A percentile compares a stretch with the other conserved stretches of the same genome.
These are phyloP conservation scores for Ceratocystis ficicola DNA, from an alignment of 2,329 filamentous ascomycete genomes.

Conservation along the genomic window DNA sequence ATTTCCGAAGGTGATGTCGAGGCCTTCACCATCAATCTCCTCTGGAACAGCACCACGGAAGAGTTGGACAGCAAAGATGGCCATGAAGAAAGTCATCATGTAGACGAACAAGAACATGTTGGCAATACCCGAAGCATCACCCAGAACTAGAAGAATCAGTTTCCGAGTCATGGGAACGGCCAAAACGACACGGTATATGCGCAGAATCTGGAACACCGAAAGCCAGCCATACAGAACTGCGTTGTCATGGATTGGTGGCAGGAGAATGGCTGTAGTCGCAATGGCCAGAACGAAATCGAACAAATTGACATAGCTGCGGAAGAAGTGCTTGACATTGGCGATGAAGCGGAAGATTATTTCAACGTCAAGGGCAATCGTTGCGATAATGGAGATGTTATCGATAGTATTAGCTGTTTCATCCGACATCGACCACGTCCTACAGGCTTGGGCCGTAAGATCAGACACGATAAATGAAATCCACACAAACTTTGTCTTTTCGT, in stretches of 20 bases:
- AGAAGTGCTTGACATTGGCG: slow-evolving; percentile 71
- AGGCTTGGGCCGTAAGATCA: slow-evolving; percentile 65
- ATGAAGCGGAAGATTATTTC: slow-evolving; percentile 73
- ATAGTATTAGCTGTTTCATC: slow-evolving; percentile 51
- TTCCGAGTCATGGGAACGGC: slow-evolving; percentile 78
- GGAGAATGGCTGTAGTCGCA: slow-evolving; percentile 70
- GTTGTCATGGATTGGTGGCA: slow-evolving; percentile 65
- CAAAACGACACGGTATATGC: slow-evolving; percentile 83
- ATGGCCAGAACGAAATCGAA: slow-evolving; percentile 71
- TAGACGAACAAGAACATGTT: slow-evolving; percentile 97
- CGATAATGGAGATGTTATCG: slow-evolving; percentile 55
- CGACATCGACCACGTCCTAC: slow-evolving; percentile 66
- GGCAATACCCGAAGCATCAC: slow-evolving; percentile 80
- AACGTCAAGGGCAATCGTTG: slow-evolving; percentile 64
- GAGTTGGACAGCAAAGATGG: slow-evolving; percentile 85
- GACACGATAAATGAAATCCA: slow-evolving; percentile 75
- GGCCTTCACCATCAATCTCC: slow-evolving; percentile 49
- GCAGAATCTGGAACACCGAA: slow-evolving; percentile 82
- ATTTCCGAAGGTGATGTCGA: slow-evolving; percentile 67
- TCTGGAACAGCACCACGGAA: slow-evolving; percentile 74
- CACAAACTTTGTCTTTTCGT: slow-evolving; percentile 58
- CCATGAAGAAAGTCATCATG: slow-evolving; percentile 81
- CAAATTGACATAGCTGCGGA: slow-evolving; percentile 59
- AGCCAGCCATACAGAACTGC: slow-evolving; percentile 72
- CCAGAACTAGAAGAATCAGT: slow-evolving; percentile 75